Conservation (phyloP, 768 basidiomycete species). For the Obba rivulosa region DNA sequence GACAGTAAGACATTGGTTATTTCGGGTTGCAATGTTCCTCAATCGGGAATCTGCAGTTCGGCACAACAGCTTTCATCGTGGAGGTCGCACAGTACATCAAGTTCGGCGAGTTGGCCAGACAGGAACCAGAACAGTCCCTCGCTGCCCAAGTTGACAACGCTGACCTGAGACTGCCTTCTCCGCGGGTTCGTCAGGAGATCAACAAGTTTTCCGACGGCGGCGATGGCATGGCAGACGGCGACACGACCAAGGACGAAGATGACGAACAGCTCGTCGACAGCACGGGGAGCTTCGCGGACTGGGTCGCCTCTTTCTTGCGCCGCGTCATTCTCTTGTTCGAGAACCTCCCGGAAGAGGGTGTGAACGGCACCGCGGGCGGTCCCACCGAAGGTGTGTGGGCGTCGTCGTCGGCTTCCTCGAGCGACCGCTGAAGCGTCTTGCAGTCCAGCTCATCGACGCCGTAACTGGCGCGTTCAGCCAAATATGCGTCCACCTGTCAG, state of each 20-base stretch:
- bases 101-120: slow-evolving; percentile 55
- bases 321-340: slow-evolving; percentile 76
- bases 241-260: slow-evolving; percentile 59
- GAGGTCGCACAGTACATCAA: slow-evolving; percentile 73
- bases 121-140: slow-evolving; percentile 5
- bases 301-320: slow-evolving; percentile 78
- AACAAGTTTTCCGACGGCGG: slow-evolving; percentile 30
- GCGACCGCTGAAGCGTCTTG: neutral
- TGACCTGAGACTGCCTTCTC: slow-evolving; percentile 3
- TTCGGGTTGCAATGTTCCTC: neutral
- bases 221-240: slow-evolving; percentile 32
- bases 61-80: slow-evolving; percentile 69
- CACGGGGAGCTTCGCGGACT: slow-evolving; percentile 72
- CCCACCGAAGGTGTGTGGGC: slow-evolving; percentile 51
- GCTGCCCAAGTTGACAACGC: slow-evolving; percentile 18
- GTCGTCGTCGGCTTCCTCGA: neutral
- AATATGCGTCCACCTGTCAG: slow-evolving; percentile 71
- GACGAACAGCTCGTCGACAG: slow-evolving; percentile 66
- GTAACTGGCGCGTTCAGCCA: slow-evolving; percentile 72
- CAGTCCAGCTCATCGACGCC: slow-evolving; percentile 73
- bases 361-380: slow-evolving; percentile 55
- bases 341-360: slow-evolving; percentile 81
- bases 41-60: slow-evolving; percentile 41
- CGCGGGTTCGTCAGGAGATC: slow-evolving; percentile 26
- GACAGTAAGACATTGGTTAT: slow-evolving; percentile 43